Base-by-base conservation (phyloP, 2,329 filamentous ascomycete species). In the Emergomyces orientalis region DNA sequence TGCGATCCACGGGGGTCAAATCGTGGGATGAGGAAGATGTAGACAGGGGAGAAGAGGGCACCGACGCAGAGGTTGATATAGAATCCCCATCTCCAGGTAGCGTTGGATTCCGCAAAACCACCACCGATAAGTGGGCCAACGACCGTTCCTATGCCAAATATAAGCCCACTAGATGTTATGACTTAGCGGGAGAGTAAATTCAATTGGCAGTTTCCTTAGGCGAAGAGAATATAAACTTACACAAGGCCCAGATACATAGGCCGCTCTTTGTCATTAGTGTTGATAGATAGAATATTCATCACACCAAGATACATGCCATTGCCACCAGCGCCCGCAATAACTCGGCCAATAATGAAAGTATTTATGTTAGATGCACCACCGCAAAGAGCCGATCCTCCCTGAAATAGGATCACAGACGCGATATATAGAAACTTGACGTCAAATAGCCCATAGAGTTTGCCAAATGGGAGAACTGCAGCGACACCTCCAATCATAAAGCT, bases 11-110 rank as follows among this genome's bases (percentile, higher is more conserved):
- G 51, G 14, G 51, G 49, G 59, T 69, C 60, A 52, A 67, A 59
- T 19, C 62, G 63, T 62, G 69, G 75, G 0, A 83, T 74, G 13
- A 78, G 67, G 62, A 80, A 77, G 37, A 83, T 27, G 39, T 78
- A 75, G 27, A 77, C 73, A 0, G 80, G 77, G 6, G 75, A 69
- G 34, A 75, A 71, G 7, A 76, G 67, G n/a, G 74, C 81, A 0
- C 80, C 74, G 58, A 80, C 70, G 41, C 76, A 68, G 0, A 85
- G 73, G 67, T 85, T 86, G 71, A 86, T 79, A 66, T 86, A 86
- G 68, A 69, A 64, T 61, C 62, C 41, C 74, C 73, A 76, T 39
- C 72, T 69, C 74, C 74, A 76, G 6, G 67, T 70, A 14, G 69
- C 73, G 13, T 60, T 56, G 37, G 64, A 67, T 30, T 70, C 67